phyloP scores from a whole-genome alignment of 768 basidiomycete species.

The Leccinum ochraceum region DNA sequence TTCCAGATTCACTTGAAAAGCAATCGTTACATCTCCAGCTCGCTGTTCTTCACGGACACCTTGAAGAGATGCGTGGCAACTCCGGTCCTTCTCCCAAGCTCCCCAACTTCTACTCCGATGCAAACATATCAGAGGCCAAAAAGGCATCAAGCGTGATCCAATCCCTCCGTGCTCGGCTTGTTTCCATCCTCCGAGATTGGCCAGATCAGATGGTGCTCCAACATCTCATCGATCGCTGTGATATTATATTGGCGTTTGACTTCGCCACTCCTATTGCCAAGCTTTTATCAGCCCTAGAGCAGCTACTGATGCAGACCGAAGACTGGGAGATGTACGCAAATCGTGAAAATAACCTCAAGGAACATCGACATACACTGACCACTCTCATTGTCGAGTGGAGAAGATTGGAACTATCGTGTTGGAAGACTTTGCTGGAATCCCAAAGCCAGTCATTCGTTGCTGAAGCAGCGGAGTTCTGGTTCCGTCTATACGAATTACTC shows the following conservation, averaged over 20 bases:
- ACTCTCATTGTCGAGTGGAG: slow-evolving; percentile 87
- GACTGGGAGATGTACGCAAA: slow-evolving; percentile 99
- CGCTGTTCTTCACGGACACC: slow-evolving; percentile 44
- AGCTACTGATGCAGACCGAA: slow-evolving; percentile 80
- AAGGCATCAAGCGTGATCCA: slow-evolving; percentile 57
- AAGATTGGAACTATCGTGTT: slow-evolving; percentile 83
- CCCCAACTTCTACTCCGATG: slow-evolving; percentile 80
- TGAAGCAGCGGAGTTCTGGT: slow-evolving; percentile 78
- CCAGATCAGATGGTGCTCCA: slow-evolving; percentile 98
- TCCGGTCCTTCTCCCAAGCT: slow-evolving; percentile 22
- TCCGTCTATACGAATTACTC: slow-evolving; percentile 80
- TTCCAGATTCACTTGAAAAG: slow-evolving; percentile 50
- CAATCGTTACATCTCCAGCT: slow-evolving; percentile 55
- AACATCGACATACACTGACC: slow-evolving; percentile 64
- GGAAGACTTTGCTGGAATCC: slow-evolving; percentile 77
- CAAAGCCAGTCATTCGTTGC: slow-evolving; percentile 53
- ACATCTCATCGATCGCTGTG: slow-evolving; percentile 73
- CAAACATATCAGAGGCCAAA: slow-evolving; percentile 70
- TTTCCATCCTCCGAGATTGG: slow-evolving; percentile 72
- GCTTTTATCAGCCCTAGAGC: slow-evolving; percentile 80
- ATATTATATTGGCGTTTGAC: slow-evolving; percentile 58
- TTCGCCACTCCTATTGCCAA: slow-evolving; percentile 77
- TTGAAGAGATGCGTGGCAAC: slow-evolving; percentile 33
- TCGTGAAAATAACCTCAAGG: slow-evolving; percentile 77
- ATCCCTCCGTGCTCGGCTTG: slow-evolving; percentile 54